Evolutionary conservation across 2,329 filamentous ascomycete species (phyloP).

Genomic region (Colletotrichum agaves): DNA sequence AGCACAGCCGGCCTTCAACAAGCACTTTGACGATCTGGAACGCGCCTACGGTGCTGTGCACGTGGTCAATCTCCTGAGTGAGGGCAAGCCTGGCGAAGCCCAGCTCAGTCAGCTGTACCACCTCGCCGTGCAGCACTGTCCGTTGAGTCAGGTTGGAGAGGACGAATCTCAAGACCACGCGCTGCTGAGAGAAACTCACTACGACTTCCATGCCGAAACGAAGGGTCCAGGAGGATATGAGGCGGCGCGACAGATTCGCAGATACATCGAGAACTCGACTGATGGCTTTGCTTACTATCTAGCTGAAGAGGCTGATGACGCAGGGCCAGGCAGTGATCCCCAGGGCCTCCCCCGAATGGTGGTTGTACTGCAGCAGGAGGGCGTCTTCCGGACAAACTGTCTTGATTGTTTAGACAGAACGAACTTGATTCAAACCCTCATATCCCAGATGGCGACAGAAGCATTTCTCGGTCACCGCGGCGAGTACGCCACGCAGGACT

Average conservation of each 20-base stretch:
- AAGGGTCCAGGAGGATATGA: constrained; percentile 88
- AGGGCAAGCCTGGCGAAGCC: constrained; percentile 85
- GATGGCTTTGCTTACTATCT: constrained; percentile 94
- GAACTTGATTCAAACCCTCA: constrained; percentile 94
- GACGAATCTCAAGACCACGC: constrained; percentile 74
- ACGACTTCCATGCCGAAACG: constrained; percentile 96
- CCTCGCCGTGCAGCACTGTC: constrained; percentile 78
- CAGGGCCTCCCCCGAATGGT: constrained; percentile 61
- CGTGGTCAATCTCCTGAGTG: constrained; percentile 93
- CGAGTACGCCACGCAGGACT: constrained; percentile 78
- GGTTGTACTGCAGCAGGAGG: constrained; percentile 88
- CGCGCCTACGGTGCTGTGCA: constrained; percentile 90
- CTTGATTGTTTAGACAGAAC: constrained; percentile 95
- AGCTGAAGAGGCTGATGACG: constrained; percentile 75
- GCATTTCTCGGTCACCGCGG: constrained; percentile 80
- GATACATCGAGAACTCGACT: constrained; percentile 80
- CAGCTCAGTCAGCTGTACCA: constrained; percentile 85
- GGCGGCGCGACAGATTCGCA: constrained; percentile 85
- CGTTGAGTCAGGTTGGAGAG: constrained; percentile 71
- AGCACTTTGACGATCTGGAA: constrained; percentile 90
- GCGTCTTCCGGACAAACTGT: constrained; percentile 96
- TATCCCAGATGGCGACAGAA: constrained; percentile 93
- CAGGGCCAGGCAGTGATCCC: constrained; percentile 49
- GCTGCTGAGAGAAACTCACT: constrained; percentile 84
- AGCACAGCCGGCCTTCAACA: constrained; percentile 93